Evolutionary conservation across 2,329 filamentous ascomycete genomes (phyloP).

Genomic region (Cercospora zeina): DNA sequence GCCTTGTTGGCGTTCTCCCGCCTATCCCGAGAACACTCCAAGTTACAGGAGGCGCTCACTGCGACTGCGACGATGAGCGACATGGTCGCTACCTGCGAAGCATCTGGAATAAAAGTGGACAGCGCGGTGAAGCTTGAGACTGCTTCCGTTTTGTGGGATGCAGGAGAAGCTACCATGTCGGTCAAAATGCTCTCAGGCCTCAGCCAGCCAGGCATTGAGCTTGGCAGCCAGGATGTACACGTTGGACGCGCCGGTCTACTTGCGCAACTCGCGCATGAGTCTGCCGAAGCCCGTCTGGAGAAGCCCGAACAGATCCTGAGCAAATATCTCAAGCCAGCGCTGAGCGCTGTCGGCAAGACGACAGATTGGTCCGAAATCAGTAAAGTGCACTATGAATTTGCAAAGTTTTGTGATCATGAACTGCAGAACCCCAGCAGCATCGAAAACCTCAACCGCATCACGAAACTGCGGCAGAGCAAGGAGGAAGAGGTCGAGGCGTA

Average conservation of each 20-base stretch:
- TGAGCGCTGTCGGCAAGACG: slow-evolving; percentile 73
- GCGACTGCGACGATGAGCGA: slow-evolving; percentile 80
- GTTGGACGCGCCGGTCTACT: slow-evolving; percentile 77
- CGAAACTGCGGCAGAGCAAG: slow-evolving; percentile 77
- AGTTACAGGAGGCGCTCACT: slow-evolving; percentile 82
- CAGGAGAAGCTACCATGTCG: slow-evolving; percentile 84
- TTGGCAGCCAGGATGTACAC: slow-evolving; percentile 68
- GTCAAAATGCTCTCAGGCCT: slow-evolving; percentile 84
- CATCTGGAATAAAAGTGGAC: slow-evolving; percentile 73
- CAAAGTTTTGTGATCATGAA: slow-evolving; percentile 91
- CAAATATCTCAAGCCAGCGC: slow-evolving; percentile 79
- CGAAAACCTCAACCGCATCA: slow-evolving; percentile 79
- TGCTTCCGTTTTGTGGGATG: slow-evolving; percentile 89
- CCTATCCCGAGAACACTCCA: slow-evolving; percentile 76
- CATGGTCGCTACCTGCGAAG: slow-evolving; percentile 67
- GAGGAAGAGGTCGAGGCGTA: slow-evolving; percentile 76
- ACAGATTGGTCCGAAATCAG: slow-evolving; percentile 72
- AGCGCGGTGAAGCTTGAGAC: slow-evolving; percentile 77
- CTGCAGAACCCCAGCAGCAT: slow-evolving; percentile 80
- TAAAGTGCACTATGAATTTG: slow-evolving; percentile 91
- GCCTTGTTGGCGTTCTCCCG: slow-evolving; percentile 73
- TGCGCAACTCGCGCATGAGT: slow-evolving; percentile 82
- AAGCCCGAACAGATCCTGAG: slow-evolving; percentile 88
- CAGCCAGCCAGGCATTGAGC: slow-evolving; percentile 56
- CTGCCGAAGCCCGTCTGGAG: slow-evolving; percentile 85